Conservation (phyloP, 495 filamentous ascomycete species). For the Penicillium verhagenii region DNA sequence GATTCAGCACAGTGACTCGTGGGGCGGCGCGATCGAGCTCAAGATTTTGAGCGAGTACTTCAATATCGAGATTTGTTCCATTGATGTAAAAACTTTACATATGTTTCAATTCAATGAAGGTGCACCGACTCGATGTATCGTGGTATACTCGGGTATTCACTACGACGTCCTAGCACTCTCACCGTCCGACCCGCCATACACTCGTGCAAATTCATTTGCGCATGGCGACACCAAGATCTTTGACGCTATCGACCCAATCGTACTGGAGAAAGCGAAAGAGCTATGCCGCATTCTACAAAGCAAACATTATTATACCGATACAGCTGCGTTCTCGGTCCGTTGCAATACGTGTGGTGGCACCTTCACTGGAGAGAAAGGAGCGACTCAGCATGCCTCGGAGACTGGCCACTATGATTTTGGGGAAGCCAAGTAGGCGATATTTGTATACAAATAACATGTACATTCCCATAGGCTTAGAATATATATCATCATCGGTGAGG, state of each 20-base stretch:
- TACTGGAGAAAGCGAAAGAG: slow-evolving; percentile 66
- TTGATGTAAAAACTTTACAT: slow-evolving; percentile 70
- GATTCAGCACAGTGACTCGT: slow-evolving; percentile 76
- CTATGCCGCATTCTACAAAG: slow-evolving; percentile 68
- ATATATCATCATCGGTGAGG: not conserved
- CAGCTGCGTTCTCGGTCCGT: slow-evolving; percentile 73
- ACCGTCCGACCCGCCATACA: slow-evolving; percentile 58
- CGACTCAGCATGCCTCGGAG: slow-evolving; percentile 62
- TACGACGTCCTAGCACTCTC: slow-evolving; percentile 88
- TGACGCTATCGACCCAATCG: slow-evolving; percentile 62
- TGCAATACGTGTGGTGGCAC: slow-evolving; percentile 75
- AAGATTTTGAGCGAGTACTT: slow-evolving; percentile 83
- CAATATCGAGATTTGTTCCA: slow-evolving; percentile 79
- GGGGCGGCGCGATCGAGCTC: slow-evolving; percentile 93
- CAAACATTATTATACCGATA: slow-evolving; percentile 89
- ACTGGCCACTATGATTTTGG: slow-evolving; percentile 73
- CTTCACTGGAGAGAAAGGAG: slow-evolving; percentile 72
- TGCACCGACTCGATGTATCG: slow-evolving; percentile 64
- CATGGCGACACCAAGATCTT: slow-evolving; percentile 81
- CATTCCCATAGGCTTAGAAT: not conserved
- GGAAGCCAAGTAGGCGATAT: slow-evolving; percentile 46
- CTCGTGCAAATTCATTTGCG: slow-evolving; percentile 56
- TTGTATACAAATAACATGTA: not conserved
- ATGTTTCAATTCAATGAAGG: slow-evolving; percentile 83
- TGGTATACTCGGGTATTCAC: slow-evolving; percentile 93